Conservation (phyloP, 106 monocot genomes). For the Narthecium ossifragum region DNA sequence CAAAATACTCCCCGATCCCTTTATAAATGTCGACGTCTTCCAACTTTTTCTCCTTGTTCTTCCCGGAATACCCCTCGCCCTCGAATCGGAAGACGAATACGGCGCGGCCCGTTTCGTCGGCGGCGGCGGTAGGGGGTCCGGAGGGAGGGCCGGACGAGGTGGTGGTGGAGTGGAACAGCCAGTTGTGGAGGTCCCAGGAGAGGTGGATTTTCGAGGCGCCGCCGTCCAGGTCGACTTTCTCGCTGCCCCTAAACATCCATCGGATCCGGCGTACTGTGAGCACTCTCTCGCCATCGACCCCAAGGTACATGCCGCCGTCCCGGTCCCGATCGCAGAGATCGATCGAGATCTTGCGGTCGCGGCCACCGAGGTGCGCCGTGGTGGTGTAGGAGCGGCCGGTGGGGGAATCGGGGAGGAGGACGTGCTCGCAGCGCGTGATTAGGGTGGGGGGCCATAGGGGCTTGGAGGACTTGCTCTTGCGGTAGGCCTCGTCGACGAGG, state of each 20-base stretch:
- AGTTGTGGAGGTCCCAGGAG: constrained; percentile 88
- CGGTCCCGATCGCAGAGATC: constrained; percentile 20
- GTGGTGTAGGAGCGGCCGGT: constrained; percentile 44
- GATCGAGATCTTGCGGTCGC: constrained; percentile 46
- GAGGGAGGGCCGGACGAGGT: background rate
- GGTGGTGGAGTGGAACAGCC: no score
- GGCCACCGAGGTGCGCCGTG: constrained; percentile 33
- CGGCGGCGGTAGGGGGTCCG: background rate
- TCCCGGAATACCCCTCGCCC: constrained; percentile 18
- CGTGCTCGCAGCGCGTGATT: constrained; percentile 67
- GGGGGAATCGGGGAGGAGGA: constrained; percentile 28
- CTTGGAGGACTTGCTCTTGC: constrained; percentile 16
- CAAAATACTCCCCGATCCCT: constrained; percentile 15
- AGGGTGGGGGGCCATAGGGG: constrained; percentile 9
- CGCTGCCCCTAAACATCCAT: constrained; percentile 93
- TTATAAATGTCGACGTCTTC: constrained; percentile 18
- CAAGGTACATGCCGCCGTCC: constrained; percentile 28
- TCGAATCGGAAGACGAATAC: constrained; percentile 67
- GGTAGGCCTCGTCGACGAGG: constrained; percentile 27
- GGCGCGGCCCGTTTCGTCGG: constrained; percentile 30
- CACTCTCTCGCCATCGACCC: constrained; percentile 53
- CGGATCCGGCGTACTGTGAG: constrained; percentile 49
- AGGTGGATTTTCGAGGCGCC: constrained; percentile 40
- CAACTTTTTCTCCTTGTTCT: background rate
- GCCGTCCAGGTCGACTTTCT: constrained; percentile 36